Evolutionary conservation across 1,139 yeast genomes (phyloP), one percentile per base, ranked within the genome.

Genomic region (Taphrina pruni): DNA sequence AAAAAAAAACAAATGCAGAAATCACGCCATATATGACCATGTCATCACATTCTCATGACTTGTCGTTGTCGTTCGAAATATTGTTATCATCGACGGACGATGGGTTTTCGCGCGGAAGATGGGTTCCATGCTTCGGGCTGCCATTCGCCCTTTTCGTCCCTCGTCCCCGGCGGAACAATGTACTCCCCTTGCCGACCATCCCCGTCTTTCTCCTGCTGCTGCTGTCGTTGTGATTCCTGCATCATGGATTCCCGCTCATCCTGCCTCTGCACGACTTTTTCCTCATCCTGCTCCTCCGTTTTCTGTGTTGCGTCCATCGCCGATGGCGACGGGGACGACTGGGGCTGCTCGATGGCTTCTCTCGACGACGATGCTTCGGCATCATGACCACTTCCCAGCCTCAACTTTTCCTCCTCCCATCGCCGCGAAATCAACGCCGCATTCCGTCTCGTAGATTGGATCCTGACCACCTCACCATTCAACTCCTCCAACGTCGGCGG

Each of bases 141-240:
- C 67, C 67, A 64, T 26, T 64, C 67, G 14, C 67, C 67, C 61
- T 54, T 64, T 36, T 64, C 67, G 51, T 64, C 61, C 17, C 61
- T 56, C 36, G 67, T 64, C 43, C 67, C 67, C 1, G 67, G 67
- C 17, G 67, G 61, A 11, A 43, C 39, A n/a, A 64, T 6, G 48
- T 64, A 64, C 20, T 64, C 67, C 8, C 46, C 32, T 9, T 56
- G 12, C 38, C 6, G 17, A n/a, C 8, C 20, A 7, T 45, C 32
- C 17, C 41, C 6, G 9, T 5, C n/a, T 9, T 20, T 38, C 6
- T 9, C 6, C 11, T 39, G 17, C 9, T 5, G 48, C 2, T n/a
- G 20, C 20, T 45, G 46, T 43, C 17, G 46, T 43, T 43, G 48
- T 45, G n/a, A 7, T 45, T 45, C 48, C 20, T 17, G 2, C 20